Evolutionary conservation across 768 basidiomycete genomes (phyloP).

Genomic region (Amanita rimosa): DNA sequence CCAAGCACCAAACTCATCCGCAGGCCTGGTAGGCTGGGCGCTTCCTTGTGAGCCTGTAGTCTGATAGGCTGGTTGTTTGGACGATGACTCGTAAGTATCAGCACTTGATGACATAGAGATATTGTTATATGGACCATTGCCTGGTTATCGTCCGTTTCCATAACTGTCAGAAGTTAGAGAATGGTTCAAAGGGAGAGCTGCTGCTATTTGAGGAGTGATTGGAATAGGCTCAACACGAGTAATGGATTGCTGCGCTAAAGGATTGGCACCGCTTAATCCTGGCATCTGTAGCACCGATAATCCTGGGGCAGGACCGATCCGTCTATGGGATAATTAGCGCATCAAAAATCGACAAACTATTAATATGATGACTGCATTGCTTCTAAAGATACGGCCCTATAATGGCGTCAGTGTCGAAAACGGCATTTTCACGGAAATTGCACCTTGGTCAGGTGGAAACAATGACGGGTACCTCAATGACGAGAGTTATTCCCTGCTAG

Average conservation of each 20-base stretch:
- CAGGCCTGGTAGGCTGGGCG: background rate
- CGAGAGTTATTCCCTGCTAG: constrained; percentile 59
- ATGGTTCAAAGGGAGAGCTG: background rate
- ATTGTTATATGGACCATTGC: background rate
- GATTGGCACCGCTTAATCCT: background rate
- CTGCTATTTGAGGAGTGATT: background rate
- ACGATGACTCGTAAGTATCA: constrained; percentile 3
- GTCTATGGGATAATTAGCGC: constrained; percentile 18
- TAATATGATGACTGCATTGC: constrained; percentile 35
- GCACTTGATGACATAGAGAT: background rate
- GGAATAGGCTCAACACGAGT: constrained; percentile 1
- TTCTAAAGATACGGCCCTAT: constrained; percentile 59
- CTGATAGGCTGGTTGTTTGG: constrained; percentile 2
- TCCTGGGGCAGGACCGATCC: constrained; percentile 35
- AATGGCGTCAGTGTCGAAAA: background rate
- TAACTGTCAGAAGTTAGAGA: background rate
- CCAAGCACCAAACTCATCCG: constrained; percentile 12
- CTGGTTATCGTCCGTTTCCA: background rate
- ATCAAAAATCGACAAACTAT: constrained; percentile 16
- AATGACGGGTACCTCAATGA: constrained; percentile 30
- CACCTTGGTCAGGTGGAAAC: constrained; percentile 83
- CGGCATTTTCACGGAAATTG: constrained; percentile 14
- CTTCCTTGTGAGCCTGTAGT: constrained; percentile 2
- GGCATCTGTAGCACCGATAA: constrained; percentile 24
- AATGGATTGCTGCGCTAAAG: background rate